Evolutionary conservation across 441 rosid genomes (phyloP).

Genomic region (Melastoma candidum): DNA sequence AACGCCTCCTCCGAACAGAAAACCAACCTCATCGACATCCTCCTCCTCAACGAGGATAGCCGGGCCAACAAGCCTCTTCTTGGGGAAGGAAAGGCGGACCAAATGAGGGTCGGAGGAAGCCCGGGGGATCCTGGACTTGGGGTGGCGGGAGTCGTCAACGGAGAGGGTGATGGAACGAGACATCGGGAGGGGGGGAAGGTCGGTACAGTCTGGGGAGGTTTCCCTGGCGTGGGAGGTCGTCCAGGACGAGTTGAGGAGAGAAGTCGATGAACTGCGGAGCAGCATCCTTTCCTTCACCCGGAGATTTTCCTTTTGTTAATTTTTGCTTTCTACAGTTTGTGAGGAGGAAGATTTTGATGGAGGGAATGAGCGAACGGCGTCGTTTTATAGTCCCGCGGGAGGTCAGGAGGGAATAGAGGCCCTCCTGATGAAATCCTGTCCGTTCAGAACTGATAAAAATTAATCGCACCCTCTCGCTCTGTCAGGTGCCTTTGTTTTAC

Average conservation of each 20-base stretch:
- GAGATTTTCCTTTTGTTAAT: no score
- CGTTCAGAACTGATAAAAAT: no score
- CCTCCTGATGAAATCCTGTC: no score
- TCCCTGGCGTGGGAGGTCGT: constrained; percentile 36
- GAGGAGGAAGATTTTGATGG: no score
- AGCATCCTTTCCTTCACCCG: constrained; percentile 31
- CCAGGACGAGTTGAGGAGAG: constrained; percentile 42
- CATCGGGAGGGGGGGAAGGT: constrained; percentile 23
- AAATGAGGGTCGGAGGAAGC: constrained; percentile 57
- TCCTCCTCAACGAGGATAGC: constrained; percentile 32
- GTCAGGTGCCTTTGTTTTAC: no score
- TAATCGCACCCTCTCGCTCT: no score
- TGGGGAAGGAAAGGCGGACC: constrained; percentile 23
- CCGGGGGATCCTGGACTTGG: constrained; percentile 31
- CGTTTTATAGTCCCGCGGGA: no score
- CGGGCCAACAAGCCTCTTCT: constrained; percentile 16
- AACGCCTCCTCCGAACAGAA: constrained; percentile 18
- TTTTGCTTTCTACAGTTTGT: no score
- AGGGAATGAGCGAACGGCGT: no score
- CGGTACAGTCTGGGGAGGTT: constrained; percentile 29
- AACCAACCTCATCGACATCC: constrained; percentile 25
- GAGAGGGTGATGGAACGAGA: constrained; percentile 27
- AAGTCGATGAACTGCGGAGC: constrained; percentile 61
- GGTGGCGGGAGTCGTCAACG: constrained; percentile 15
- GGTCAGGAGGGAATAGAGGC: no score